These are phyloP conservation scores for Chalciporus sphaerocephalus DNA, from an alignment of 768 basidiomycete genomes.

Conservation along the genomic window DNA sequence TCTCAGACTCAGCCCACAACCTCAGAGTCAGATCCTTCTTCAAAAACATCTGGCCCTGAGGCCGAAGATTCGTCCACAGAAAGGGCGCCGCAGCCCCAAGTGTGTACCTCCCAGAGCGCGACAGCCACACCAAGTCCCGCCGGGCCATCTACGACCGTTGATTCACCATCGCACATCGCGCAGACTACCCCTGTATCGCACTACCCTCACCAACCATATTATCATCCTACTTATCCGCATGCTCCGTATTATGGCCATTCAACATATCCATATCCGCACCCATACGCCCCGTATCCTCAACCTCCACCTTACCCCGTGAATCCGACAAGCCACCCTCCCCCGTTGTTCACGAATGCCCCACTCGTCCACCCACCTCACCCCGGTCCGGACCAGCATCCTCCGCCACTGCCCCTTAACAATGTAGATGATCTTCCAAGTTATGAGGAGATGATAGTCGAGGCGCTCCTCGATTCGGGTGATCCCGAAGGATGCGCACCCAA, in stretches of 20 bases:
- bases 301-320: slow-evolving; percentile 31
- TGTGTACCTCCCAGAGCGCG: slow-evolving; percentile 17
- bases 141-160: slow-evolving; percentile 16
- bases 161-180: slow-evolving; percentile 19
- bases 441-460: slow-evolving; percentile 89
- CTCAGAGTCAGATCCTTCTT: slow-evolving; percentile 8
- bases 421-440: slow-evolving; percentile 74
- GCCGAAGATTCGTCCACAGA: slow-evolving; percentile 13
- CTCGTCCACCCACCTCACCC: slow-evolving; percentile 33
- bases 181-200: slow-evolving; percentile 26
- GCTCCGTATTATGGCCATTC: slow-evolving; percentile 56
- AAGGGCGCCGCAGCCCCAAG: slow-evolving; percentile 13
- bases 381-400: slow-evolving; percentile 26
- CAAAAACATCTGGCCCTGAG: slow-evolving; percentile 11
- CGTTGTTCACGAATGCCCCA: slow-evolving; percentile 35
- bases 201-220: slow-evolving; percentile 56
- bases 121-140: slow-evolving; percentile 25
- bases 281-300: slow-evolving; percentile 30
- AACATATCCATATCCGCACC: slow-evolving; percentile 38
- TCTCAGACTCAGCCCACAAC: slow-evolving; percentile 10
- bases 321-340: slow-evolving; percentile 23
- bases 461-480: slow-evolving; percentile 60
- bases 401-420: slow-evolving; percentile 17
- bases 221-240: slow-evolving; percentile 59
- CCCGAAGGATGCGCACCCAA: slow-evolving; percentile 81